Conservation (phyloP, 2,329 filamentous ascomycete genomes). For the Exophiala mesophila region DNA sequence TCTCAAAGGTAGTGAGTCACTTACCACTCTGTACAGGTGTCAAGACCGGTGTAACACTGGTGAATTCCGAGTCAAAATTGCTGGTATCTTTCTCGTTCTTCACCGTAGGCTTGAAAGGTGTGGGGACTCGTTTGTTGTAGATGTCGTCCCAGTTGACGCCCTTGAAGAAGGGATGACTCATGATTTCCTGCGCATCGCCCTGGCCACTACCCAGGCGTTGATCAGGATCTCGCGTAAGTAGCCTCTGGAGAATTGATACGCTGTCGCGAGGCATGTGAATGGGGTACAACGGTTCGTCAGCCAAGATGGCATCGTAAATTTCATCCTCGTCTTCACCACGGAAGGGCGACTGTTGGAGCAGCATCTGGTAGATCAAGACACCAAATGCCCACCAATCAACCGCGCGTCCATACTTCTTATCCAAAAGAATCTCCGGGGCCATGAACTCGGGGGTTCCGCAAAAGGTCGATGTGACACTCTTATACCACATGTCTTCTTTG, state of each 20-base stretch:
- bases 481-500: conserved; percentile 99
- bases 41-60: conserved; percentile 92
- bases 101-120: conserved; percentile 85
- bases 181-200: conserved; percentile 96
- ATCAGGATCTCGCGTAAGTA: conserved; percentile 91
- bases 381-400: conserved; percentile 99
- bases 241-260: conserved; percentile 94
- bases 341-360: conserved; percentile 97
- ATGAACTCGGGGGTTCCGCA: conserved; percentile 99
- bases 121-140: conserved; percentile 85
- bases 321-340: conserved; percentile 98
- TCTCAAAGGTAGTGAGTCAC: conserved; percentile 33
- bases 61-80: conserved; percentile 99
- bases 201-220: conserved; percentile 87
- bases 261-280: conserved; percentile 99
- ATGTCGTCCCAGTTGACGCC: conserved; percentile 99
- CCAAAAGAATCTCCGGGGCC: conserved; percentile 96
- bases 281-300: conserved; percentile 93
- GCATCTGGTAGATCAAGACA: conserved; percentile 98
- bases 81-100: conserved; percentile 95
- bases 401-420: conserved; percentile 96
- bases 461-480: conserved; percentile 93
- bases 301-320: conserved; percentile 97
- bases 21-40: conserved; percentile 96
- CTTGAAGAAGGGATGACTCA: conserved; percentile 97